Base-by-base conservation (phyloP, 139 green algal species). In the Trebouxia sp. region DNA sequence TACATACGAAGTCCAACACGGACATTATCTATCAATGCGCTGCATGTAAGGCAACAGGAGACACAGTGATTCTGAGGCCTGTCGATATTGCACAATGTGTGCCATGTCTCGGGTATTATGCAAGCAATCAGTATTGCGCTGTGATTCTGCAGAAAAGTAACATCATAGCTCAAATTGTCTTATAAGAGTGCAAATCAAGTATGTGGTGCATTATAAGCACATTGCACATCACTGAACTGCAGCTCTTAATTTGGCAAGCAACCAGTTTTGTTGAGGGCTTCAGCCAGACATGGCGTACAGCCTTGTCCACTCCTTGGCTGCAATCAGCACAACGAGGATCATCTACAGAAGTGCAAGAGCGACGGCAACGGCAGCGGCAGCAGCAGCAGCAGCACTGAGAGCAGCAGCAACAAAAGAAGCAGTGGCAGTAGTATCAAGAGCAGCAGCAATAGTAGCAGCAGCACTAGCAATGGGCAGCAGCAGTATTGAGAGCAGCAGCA, bases 241-340 rank as follows among this genome's bases (percentile, higher is more conserved):
- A 72, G 62, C 62, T 42, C 12, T 42, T 24, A 70, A 39, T 32
- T 43, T 35, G 26, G 35, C 3, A 72, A 70, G 28, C 58, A 42
- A 70, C 10, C 41, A 11, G 26, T 70, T 9, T 45, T 28, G 37
- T 15, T 30, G 62, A 72, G 5, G 20, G 10, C 30, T 37, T 72
- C 32, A 72, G 15, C 12, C 0, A 45, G 14, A 9, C 28, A 10
- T 28, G 3, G 87, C 87, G 65, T 88, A 88, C 74, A 84, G 76
- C 30, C 75, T 43, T 41, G 88, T 92, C 88, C 85, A 90, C 76
- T 92, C 85, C 65, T 83, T 82, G 65, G 88, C 88, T 83, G 72
- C 75, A 65, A 30, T 1, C 50, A 80, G 30, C 50, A 51, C 3
- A 35, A 56, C 17, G 28, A 8, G 17, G 56, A 37, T 58, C 11